Evolutionary conservation across 2,329 filamentous ascomycete species (phyloP), one percentile per base, ranked within the genome.

Genomic region (Colletotrichum chrysophilum): DNA sequence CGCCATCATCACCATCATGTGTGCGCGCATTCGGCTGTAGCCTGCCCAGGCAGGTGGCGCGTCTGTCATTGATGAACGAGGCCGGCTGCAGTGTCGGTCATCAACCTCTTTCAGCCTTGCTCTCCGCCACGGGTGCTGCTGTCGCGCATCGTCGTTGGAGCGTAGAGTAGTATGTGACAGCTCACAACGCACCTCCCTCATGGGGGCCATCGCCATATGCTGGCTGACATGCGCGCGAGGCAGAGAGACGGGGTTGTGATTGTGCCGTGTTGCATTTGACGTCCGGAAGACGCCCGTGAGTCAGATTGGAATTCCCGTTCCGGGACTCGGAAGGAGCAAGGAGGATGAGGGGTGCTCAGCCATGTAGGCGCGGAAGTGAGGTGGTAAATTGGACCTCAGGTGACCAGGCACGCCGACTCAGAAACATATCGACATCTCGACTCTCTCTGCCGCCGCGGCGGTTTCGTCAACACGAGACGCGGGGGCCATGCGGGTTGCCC

Each of bases 381-480:
- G 43, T 48, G 55, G 43, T 52, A 13, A 13, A 21, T 13, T 52
- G n/a, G 18, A 21, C 38, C 66, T 69, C 74, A 70, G 48, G 60
- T 76, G 60, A 75, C 65, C 48, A 28, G 26, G 38, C 62, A 66
- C 58, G 26, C 26, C 34, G 21, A 24, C 66, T 38, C 21, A 21
- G 55, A 52, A 48, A 28, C 13, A 71, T n/a, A 52, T 38, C 48
- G 32, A 43, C 36, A 9, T n/a, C 28, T 67, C 30, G 30, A 48
- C 12, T 56, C 38, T 75, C 18, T 14, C 58, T 52, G n/a, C n/a
- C 7, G 55, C 55, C 30, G 24, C 24, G 32, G n/a, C 32, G 24
- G 26, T 66, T 69, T 74, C 32, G 58, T 62, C 66, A 28, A 76
- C 74, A 75, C 71, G 71, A 76, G 74, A 76, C 74, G 66, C 61